Percentiles rank a stretch among this genome's conserved stretches.
phyloP scores from a whole-genome alignment of 345 rosid species.

The Eucalyptus cloeziana region DNA sequence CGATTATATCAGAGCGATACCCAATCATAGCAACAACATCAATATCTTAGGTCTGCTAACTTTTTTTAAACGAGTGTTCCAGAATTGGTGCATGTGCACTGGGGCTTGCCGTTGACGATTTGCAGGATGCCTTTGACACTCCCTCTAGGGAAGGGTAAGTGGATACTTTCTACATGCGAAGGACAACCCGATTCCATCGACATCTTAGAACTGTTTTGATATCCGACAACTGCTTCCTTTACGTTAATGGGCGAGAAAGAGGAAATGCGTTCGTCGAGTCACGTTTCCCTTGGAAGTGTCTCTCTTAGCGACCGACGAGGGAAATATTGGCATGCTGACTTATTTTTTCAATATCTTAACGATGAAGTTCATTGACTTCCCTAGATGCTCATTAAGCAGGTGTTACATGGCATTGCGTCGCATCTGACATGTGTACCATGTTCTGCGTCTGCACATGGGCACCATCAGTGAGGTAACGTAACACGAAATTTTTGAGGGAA shows the following conservation, averaged over 20 bases:
- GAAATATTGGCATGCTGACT: neutral
- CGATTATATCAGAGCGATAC: neutral
- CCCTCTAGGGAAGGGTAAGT: neutral
- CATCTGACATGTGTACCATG: neutral
- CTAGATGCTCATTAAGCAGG: neutral
- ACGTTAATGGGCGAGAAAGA: neutral
- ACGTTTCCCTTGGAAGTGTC: neutral
- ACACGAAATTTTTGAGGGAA: neutral
- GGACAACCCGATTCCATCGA: neutral
- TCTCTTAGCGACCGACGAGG: neutral
- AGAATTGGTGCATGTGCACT: neutral
- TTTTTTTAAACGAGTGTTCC: neutral
- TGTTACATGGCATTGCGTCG: neutral
- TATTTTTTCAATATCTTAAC: too few relatives aligned
- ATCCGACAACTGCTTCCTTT: too few relatives aligned
- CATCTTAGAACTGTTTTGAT: neutral
- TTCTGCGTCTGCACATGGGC: neutral
- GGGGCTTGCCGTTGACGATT: neutral
- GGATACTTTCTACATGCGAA: neutral
- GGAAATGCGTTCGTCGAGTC: neutral
- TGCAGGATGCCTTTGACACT: neutral
- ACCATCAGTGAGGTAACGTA: neutral
- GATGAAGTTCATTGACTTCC: neutral
- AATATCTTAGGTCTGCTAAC: neutral
- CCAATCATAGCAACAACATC: neutral